These are phyloP conservation scores for Kazachstania viticola DNA, from an alignment of 805 yeast species.

Conservation along the genomic window DNA sequence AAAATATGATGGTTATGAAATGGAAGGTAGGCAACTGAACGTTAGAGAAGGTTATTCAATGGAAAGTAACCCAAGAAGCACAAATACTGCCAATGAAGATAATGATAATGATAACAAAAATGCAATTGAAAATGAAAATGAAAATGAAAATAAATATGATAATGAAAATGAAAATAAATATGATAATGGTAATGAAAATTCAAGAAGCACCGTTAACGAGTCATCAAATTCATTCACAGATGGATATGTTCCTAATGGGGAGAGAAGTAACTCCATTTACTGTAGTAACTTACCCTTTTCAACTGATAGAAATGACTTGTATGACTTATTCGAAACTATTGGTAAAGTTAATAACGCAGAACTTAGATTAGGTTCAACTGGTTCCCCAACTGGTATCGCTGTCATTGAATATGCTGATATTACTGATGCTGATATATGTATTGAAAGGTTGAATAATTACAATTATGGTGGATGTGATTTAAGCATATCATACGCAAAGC, in stretches of 20 bases:
- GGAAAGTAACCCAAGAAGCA: not conserved
- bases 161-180: not conserved
- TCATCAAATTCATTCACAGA: constrained; percentile 56
- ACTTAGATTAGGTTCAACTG: constrained; percentile 47
- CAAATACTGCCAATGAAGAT: constrained; percentile 1
- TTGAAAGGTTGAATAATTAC: constrained; percentile 65
- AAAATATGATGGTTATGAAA: constrained; percentile 57
- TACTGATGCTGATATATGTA: constrained; percentile 63
- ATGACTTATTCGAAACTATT: constrained; percentile 74
- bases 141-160: not conserved
- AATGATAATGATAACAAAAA: not conserved
- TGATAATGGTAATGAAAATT: too few species aligned
- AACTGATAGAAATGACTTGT: constrained; percentile 75
- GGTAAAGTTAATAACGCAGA: constrained; percentile 72
- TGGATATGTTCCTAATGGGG: constrained; percentile 53
- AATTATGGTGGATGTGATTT: constrained; percentile 75
- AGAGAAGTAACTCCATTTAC: constrained; percentile 47
- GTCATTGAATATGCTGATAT: constrained; percentile 62
- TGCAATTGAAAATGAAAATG: not conserved
- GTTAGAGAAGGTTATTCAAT: constrained; percentile 7
- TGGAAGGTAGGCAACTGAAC: constrained; percentile 10
- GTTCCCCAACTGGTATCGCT: constrained; percentile 74
- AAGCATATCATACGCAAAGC: constrained; percentile 52
- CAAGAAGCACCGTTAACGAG: not conserved
- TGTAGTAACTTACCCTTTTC: constrained; percentile 80